phyloP scores from a whole-genome alignment of 1,139 yeast genomes.

The Pichia norvegensis region DNA sequence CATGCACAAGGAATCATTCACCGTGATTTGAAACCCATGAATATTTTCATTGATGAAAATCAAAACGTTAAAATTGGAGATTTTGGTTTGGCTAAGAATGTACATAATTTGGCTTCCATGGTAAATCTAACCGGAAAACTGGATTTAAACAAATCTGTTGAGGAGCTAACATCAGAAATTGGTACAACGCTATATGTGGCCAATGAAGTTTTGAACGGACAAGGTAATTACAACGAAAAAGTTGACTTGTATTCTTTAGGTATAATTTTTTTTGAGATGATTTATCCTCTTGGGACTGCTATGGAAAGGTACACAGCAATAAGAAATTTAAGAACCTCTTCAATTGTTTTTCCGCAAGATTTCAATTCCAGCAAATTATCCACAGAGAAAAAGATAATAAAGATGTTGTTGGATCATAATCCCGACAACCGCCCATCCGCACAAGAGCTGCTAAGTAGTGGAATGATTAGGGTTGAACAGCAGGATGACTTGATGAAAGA shows the following conservation, averaged over 20 bases:
- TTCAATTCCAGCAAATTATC: conserved; percentile 45
- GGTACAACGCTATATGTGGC: conserved; percentile 95
- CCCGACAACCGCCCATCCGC: conserved; percentile 80
- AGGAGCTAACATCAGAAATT: conserved; percentile 81
- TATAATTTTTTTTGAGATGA: conserved; percentile 91
- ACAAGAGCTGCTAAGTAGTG: conserved; percentile 61
- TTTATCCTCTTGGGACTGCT: conserved; percentile 70
- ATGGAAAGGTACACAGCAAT: conserved; percentile 84
- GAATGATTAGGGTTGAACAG: conserved; percentile 77
- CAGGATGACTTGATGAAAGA: conserved; percentile 86
- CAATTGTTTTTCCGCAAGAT: conserved; percentile 59
- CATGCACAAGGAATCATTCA: conserved; percentile 94
- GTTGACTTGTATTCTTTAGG: conserved; percentile 96
- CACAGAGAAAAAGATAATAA: conserved; percentile 60
- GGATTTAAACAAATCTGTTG: conserved; percentile 33
- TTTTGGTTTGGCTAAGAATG: conserved; percentile 89
- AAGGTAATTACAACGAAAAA: conserved; percentile 76
- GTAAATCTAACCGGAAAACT: conserved; percentile 13
- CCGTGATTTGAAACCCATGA: conserved; percentile 91
- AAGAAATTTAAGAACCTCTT: conserved; percentile 49
- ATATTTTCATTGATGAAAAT: conserved; percentile 86
- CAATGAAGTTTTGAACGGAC: conserved; percentile 64
- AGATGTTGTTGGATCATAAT: conserved; percentile 62
- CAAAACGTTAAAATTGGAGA: conserved; percentile 92
- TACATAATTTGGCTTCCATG: conserved; percentile 37